Evolutionary conservation across 257 asterid genomes (phyloP).

Genomic region (Anisodus acutangulus): DNA sequence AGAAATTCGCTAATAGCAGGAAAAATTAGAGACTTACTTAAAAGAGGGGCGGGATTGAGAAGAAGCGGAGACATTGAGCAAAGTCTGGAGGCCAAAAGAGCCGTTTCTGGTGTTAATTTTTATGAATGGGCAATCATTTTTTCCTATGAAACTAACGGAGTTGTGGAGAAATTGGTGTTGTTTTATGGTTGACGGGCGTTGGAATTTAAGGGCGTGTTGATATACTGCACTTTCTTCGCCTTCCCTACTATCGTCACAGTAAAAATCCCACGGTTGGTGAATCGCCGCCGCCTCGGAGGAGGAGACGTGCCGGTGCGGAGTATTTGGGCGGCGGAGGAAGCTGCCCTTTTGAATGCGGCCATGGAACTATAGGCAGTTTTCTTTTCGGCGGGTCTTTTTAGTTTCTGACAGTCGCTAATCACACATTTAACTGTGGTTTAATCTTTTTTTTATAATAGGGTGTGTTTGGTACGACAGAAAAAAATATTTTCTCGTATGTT

Average conservation of each 20-base stretch:
- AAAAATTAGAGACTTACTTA: constrained; percentile 42
- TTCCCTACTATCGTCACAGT: constrained; percentile 31
- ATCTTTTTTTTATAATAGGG: background rate
- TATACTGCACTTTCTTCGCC: constrained; percentile 59
- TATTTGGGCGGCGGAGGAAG: constrained; percentile 14
- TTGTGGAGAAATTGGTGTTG: constrained; percentile 38
- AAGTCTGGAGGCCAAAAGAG: constrained; percentile 47
- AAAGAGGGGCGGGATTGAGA: constrained; percentile 33
- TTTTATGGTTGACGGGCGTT: constrained; percentile 61
- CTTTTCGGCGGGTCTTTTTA: constrained; percentile 14
- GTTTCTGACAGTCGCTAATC: background rate
- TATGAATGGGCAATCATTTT: constrained; percentile 35
- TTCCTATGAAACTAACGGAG: constrained; percentile 76
- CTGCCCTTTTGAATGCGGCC: background rate
- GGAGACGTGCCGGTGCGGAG: constrained; percentile 41
- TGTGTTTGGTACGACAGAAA: too few relatives aligned
- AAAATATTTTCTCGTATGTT: too few relatives aligned
- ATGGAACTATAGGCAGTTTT: background rate
- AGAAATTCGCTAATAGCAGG: background rate
- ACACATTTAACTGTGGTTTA: background rate
- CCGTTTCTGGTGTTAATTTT: constrained; percentile 28
- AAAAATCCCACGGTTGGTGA: constrained; percentile 38
- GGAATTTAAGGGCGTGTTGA: constrained; percentile 59
- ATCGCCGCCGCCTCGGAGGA: constrained; percentile 38
- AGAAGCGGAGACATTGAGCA: constrained; percentile 46